Evolutionary conservation across 1,284 basidiomycete genomes (phyloP), one percentile per base, ranked within the genome.

Genomic region (Rhodotorula sp.): DNA sequence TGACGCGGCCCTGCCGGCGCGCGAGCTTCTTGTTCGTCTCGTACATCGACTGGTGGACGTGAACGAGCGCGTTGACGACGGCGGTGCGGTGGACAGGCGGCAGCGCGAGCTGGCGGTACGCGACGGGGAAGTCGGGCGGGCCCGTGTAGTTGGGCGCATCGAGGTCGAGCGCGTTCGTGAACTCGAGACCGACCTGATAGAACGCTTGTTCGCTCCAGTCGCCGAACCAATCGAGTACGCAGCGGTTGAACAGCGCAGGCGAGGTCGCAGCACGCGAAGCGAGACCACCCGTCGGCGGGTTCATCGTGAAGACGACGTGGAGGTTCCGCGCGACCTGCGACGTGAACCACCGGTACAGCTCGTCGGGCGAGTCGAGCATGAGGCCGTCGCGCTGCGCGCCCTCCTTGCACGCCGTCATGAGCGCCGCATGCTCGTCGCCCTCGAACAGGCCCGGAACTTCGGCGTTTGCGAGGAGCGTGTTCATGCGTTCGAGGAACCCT

Each of bases 251-350:
- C 78, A 97, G 85, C 23, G 95, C 95, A 8, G 97, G 97, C 1
- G 95, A 98, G 0, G 97, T 98, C 1, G 97, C 96, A 13, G 95
- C 97, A 68, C 95, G 88, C 25, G 93, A 93, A 10, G 94, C 95
- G 23, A 98, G 86, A 4, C 73, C 73, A 3, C 68, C 71, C 1
- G 71, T 41, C 0, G 97, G 96, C 45, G 97, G 97, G 79, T 99
- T 99, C 97, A 99, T 99, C 7, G 97, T 98, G 82, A 98, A 97
- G 9, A 98, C 94, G 48, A 97, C 95, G 77, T 98, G 95, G 3
- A 98, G 85, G 80, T 98, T 97, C 82, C 93, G 91, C 7, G 94
- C 93, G 41, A 97, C 93, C 82, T 97, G 95, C 76, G 92, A 90
- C 3, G 94, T 97, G 82, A 97, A 98, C 95, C 95, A 98, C 57